These are phyloP conservation scores for Lactarius psammicola DNA, from an alignment of 768 basidiomycete species.

Conservation along the genomic window DNA sequence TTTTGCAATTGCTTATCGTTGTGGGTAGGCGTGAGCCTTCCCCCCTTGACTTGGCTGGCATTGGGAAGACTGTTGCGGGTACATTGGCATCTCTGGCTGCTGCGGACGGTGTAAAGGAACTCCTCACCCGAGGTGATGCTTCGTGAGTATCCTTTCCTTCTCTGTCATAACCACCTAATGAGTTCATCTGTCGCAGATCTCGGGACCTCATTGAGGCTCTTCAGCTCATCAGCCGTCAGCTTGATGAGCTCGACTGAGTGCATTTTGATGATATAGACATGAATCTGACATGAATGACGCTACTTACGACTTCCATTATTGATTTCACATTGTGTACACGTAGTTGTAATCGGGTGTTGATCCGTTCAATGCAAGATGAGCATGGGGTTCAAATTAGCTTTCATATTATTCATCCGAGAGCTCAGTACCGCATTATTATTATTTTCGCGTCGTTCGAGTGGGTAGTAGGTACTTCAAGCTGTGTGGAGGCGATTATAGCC, in stretches of 20 bases:
- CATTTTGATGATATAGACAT: not conserved
- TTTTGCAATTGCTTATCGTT: too few species aligned
- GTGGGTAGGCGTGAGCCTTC: too few species aligned
- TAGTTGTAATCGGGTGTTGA: not conserved
- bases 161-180: not conserved
- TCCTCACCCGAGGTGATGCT: not conserved
- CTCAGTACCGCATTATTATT: too few species aligned
- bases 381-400: not conserved
- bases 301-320: not conserved
- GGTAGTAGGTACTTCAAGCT: too few species aligned
- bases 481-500: too few species aligned
- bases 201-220: not conserved
- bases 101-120: not conserved
- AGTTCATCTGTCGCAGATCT: not conserved
- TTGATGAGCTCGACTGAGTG: not conserved
- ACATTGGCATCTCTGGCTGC: too few species aligned
- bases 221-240: not conserved
- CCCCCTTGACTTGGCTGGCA: too few species aligned
- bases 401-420: not conserved
- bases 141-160: not conserved
- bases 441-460: not conserved
- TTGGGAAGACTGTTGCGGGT: too few species aligned
- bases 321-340: not conserved
- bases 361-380: not conserved
- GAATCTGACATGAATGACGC: not conserved